Evolutionary conservation across 2,329 filamentous ascomycete genomes (phyloP).

Genomic region (Neurospora crassa): DNA sequence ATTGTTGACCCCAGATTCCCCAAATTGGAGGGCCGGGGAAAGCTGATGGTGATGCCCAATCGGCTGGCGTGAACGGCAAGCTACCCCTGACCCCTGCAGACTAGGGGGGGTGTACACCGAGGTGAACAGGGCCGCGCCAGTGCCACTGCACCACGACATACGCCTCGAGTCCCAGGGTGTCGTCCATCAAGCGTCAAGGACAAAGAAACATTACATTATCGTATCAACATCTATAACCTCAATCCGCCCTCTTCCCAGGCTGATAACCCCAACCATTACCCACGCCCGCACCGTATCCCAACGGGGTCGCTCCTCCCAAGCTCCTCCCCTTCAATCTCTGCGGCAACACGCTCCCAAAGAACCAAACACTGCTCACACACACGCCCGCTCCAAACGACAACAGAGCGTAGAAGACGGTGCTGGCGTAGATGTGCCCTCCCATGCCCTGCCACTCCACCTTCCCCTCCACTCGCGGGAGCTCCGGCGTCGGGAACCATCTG

Average conservation of each 20-base stretch:
- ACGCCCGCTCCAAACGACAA: conserved; percentile 49
- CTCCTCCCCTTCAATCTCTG: conserved; percentile 38
- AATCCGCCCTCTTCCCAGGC: conserved; percentile 25
- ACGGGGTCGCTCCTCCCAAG: conserved; percentile 47
- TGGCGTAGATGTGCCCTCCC: conserved; percentile 54
- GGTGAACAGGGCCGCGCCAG: background rate
- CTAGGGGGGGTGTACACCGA: background rate
- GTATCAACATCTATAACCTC: background rate
- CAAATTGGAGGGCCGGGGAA: background rate
- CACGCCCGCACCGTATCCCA: conserved; percentile 39
- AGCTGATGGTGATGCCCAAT: background rate
- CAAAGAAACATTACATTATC: background rate
- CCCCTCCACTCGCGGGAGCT: conserved; percentile 58
- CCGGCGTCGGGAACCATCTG: conserved; percentile 74
- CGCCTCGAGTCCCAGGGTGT: too few species aligned
- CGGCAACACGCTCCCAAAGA: conserved; percentile 50
- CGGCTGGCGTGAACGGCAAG: background rate
- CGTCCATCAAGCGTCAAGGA: background rate
- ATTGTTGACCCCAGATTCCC: background rate
- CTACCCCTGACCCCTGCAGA: background rate
- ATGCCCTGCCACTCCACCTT: conserved; percentile 56
- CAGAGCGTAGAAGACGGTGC: conserved; percentile 53
- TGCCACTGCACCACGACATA: too few species aligned
- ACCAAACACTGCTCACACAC: conserved; percentile 46
- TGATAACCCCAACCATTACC: conserved; percentile 53